Evolutionary conservation across 179 eudicot genomes (phyloP), one percentile per base, ranked within the genome.

Genomic region (Silene vulgaris): DNA sequence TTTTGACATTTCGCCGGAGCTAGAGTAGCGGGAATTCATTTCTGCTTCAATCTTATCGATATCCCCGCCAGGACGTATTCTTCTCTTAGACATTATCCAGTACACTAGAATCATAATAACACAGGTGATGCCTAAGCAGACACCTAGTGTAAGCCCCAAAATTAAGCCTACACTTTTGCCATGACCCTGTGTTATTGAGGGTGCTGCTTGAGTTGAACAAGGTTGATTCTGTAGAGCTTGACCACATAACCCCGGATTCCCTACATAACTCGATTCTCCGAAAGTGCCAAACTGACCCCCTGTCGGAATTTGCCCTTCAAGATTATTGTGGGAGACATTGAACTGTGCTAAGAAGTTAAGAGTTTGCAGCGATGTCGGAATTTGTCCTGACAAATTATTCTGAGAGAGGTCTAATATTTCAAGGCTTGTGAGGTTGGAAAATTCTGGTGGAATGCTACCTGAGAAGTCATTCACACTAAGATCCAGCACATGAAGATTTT

Each of bases 231-330:
- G 80, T 62, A 88, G 61, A 32, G 83, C 74, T 29, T 26, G 75
- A 52, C 97, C 92, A 72, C 97, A 90, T 63, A 91, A 77, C 40
- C 84, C 73, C 20, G 85, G 88, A 60, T 91, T 91, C 19, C 88
- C 90, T 65, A 74, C 70, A 65, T 82, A 91, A 82, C 92, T 87
- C 52, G 87, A 77, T 66, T 72, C 77, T 4, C 86, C 77, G 60
- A 91, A 91, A 35, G 92, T 91, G 65, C 86, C 87, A 56, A 91
- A 87, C 74, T 94, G 98, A 70, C 91, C 92, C 72, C 98, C 98
- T 45, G 85, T 80, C 40, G 98, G 97, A 85, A 91, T 85, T 19
- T 84, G 79, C 54, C 98, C 98, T 54, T 87, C 74, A 14, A 94
- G 97, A 76, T 85, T 75, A 72, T 94, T 94, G 86, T 85, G 17